Base-by-base conservation (phyloP, 169 alveolate genomes). In the Toxoplasma gondii region DNA sequence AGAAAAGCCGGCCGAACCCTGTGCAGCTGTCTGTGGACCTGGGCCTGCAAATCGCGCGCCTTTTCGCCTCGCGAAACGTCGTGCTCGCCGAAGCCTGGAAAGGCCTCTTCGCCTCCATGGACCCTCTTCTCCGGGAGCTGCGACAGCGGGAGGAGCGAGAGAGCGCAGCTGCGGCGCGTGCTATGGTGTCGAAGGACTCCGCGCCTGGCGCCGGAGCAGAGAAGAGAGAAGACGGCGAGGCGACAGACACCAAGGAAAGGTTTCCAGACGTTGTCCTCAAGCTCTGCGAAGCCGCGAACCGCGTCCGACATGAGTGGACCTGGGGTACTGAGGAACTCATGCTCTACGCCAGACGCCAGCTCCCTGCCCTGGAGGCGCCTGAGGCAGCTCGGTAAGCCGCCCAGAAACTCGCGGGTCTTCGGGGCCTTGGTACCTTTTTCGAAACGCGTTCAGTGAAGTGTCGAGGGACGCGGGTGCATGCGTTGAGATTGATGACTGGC, bases 1-100 rank as follows among this genome's bases (percentile, higher is more conserved):
- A 82, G 41, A 16, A 41, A 12, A 67, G 24, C 19, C 90, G 67
- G 27, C 58, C 16, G 39, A 16, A 41, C 41, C n/a, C 43, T 2
- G 90, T 43, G 38, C 90, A 43, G 34, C 38, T 82, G 34, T 29
- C 90, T 29, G 67, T 82, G 69, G n/a, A 24, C 67, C 19, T 82
- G 34, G 90, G 90, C 16, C 69, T 41, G 34, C 90, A 41, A 38
- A 38, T 82, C 1, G 58, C 69, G 31, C 90, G 64, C 41, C 64
- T 82, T 24, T 38, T 82, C 24, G 58, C 90, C 31, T 41, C 90
- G 44, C 90, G 90, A 36, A 82, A 82, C 64, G 90, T 82, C 54
- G 41, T 36, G 17, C 38, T 82, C 2, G 19, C 54, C 2, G 90
- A 38, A 5, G 38, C 90, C 24, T 82, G 90, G 90, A 39, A 31